Percentiles rank a stretch among this genome's conserved stretches.
Evolutionary conservation across 75 land plant species (phyloP).

Genomic region (Picea glauca): DNA sequence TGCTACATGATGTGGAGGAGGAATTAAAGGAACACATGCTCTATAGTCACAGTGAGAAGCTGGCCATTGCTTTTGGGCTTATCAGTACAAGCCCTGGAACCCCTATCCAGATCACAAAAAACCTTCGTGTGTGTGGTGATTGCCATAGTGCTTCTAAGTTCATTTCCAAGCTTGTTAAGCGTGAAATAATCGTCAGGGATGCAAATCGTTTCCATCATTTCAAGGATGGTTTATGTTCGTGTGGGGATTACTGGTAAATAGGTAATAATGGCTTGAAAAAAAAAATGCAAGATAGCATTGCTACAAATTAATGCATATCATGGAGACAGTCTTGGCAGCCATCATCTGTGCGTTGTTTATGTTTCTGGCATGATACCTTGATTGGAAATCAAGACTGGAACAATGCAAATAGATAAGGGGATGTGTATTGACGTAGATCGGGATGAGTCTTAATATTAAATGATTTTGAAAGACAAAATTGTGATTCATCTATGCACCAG

Average conservation of each 20-base stretch:
- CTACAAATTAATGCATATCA: too few relatives aligned
- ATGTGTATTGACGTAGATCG: too few relatives aligned
- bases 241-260: conserved; percentile 18
- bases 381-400: too few relatives aligned
- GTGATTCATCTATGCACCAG: too few relatives aligned
- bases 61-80: conserved; percentile 17
- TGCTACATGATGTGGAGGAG: conserved; percentile 8
- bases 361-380: too few relatives aligned
- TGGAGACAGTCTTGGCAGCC: too few relatives aligned
- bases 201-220: conserved; percentile 14
- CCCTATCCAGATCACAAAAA: conserved; percentile 12
- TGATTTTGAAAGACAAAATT: too few relatives aligned
- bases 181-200: conserved; percentile 13
- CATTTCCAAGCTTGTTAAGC: conserved; percentile 12
- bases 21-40: conserved; percentile 4
- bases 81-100: conserved; percentile 10
- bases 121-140: conserved; percentile 10
- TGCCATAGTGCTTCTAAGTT: conserved; percentile 15
- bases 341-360: too few relatives aligned
- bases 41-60: conserved; percentile 16
- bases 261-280: too few relatives aligned
- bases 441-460: too few relatives aligned
- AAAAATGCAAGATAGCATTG: too few relatives aligned
- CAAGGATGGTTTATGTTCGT: conserved; percentile 11
- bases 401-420: too few relatives aligned